Conservation (phyloP, 495 filamentous ascomycete species). For the Daldinia caldariorum region DNA sequence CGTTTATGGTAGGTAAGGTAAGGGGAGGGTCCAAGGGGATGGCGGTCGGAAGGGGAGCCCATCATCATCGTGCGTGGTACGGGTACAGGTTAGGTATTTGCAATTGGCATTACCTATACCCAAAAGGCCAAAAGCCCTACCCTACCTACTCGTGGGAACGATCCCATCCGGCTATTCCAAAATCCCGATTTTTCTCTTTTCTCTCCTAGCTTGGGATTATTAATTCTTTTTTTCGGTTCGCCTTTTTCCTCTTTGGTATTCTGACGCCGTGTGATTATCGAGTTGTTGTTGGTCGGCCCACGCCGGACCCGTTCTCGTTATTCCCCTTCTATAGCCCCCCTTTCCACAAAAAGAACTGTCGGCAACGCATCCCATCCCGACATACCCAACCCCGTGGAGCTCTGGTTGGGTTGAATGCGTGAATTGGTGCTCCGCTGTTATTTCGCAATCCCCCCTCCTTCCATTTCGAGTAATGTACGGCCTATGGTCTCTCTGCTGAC, state of each 20-base stretch:
- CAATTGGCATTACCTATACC: background rate
- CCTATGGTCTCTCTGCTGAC: conserved; percentile 19
- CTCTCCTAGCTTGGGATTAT: background rate
- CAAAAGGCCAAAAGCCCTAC: background rate
- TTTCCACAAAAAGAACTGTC: conserved; percentile 1
- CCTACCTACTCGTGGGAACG: background rate
- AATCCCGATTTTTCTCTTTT: conserved; percentile 8
- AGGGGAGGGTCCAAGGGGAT: no score
- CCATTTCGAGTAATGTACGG: conserved; percentile 27
- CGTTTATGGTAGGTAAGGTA: background rate
- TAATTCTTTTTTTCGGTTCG: background rate
- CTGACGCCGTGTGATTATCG: conserved; percentile 22
- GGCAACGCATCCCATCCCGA: conserved; percentile 36
- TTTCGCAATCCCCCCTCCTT: conserved; percentile 28
- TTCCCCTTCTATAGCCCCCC: conserved; percentile 9
- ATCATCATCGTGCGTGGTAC: background rate
- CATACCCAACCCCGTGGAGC: conserved; percentile 33
- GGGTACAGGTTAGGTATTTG: background rate
- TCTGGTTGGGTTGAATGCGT: conserved; percentile 21
- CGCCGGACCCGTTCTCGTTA: conserved; percentile 9
- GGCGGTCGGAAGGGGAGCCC: no score
- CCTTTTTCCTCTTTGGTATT: background rate
- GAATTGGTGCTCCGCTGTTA: conserved; percentile 6
- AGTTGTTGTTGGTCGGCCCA: conserved; percentile 39
- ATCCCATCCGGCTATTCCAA: background rate